These are phyloP conservation scores for Xanthoceras sorbifolium DNA, from an alignment of 345 rosid genomes.

Conservation along the genomic window DNA sequence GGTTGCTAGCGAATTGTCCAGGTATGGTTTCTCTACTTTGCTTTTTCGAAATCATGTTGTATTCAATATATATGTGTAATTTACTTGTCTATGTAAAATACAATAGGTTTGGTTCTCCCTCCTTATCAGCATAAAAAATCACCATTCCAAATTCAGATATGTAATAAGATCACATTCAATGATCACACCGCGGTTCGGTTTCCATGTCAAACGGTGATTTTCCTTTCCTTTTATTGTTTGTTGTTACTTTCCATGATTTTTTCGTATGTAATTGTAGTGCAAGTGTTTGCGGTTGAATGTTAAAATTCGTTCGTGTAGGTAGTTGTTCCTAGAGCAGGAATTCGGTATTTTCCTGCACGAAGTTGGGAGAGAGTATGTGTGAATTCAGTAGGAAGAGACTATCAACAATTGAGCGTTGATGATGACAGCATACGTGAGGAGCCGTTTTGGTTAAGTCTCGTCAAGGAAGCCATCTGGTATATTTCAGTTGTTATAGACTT, in stretches of 20 bases:
- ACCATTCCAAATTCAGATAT: constrained; percentile 19
- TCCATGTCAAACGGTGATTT: constrained; percentile 19
- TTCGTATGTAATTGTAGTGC: neutral
- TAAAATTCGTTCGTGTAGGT: constrained; percentile 25
- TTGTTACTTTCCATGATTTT: neutral
- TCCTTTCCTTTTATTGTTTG: neutral
- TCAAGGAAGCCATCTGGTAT: constrained; percentile 56
- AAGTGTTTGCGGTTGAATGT: neutral
- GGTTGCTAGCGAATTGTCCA: constrained; percentile 27
- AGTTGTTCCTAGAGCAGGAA: constrained; percentile 12
- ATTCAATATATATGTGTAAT: neutral
- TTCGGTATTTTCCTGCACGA: constrained; percentile 8
- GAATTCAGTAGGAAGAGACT: constrained; percentile 25
- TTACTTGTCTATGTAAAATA: neutral
- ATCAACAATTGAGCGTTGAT: constrained; percentile 29
- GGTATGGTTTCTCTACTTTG: constrained; percentile 24
- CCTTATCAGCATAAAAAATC: constrained; percentile 13
- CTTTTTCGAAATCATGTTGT: neutral
- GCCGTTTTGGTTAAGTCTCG: constrained; percentile 48
- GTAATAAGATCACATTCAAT: constrained; percentile 17
- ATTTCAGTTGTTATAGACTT: constrained; percentile 3
- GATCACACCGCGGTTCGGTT: neutral
- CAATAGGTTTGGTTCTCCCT: constrained; percentile 31
- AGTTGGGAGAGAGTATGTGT: constrained; percentile 9
- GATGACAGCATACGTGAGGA: constrained; percentile 32